Base-by-base conservation (phyloP, 2,329 filamentous ascomycete genomes). In the Pseudogymnoascus sp. region DNA sequence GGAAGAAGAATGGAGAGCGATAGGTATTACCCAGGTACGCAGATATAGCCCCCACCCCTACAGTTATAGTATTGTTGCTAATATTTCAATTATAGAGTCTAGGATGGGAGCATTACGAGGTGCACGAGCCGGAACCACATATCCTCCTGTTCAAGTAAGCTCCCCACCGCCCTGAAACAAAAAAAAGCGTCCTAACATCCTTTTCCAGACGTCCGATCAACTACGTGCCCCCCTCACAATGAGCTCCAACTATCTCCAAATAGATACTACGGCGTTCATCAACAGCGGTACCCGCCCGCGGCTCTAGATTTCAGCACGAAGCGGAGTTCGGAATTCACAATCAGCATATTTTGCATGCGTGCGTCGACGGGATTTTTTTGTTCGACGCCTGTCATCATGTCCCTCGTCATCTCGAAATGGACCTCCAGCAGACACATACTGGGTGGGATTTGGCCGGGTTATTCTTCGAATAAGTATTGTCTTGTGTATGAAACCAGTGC, bases 21-120 rank as follows among this genome's bases (percentile, higher is more conserved):
- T 99, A 72, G 94, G 94, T 59, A 99, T 99, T 74, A 99, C 94
- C 67, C 93, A 96, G 87, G 92, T 96, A 78, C 58, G 81, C 66
- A 40, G 13, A 40, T 40, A 59, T 37, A 39, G 25, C 58, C 39
- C 48, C 48, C 15, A 1, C 48, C 48, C 29, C 48, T n/a, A 48
- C 21, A 58, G 25, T 33, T 33, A 33, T 65, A 67, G 60, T 65
- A 45, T 40, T 9, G 27, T 60, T 60, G 39, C 39, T 31, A 59
- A 61, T 40, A 35, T 13, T 61, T 48, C 60, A 40, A 25, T 10
- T 48, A 59, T 73, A 97, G 92, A 97, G 93, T 80, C 80, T 99
- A 71, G 94, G 94, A 63, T 99, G 94, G 94, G 93, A 97, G 75
- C 94, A 99, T 76, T 99, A 99, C 74, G 94, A 99, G 76, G 94